Base-by-base conservation (phyloP, 208 protist species). In the Phytomonas francai region DNA sequence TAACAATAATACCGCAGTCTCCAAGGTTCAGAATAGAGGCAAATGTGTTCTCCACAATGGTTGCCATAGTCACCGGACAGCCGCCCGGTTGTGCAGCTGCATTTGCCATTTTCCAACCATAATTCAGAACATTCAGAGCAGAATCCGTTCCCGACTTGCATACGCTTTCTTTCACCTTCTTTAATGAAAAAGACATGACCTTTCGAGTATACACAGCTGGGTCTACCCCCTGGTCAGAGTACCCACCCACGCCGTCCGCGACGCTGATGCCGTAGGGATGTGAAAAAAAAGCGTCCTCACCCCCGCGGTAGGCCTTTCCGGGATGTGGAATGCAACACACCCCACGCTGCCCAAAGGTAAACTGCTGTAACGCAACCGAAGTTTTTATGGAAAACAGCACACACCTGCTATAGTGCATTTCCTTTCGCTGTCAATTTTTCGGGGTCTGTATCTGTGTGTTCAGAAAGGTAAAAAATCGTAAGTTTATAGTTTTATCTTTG, bases 21-120 rank as follows among this genome's bases (percentile, higher is more conserved):
- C 90, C 90, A 27, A 95, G 73, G 67, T 93, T 95, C 45, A 95
- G 74, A n/a, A 95, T 79, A 3, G 85, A 92, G 7, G 76, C 89
- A 27, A 76, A 73, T 12, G 64, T 76, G 25, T 77, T 79, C 8
- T 88, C 78, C 6, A 83, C 69, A 25, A 92, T 71, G 25, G 87
- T 91, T 27, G 86, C 82, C 29, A 95, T 63, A 5, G 79, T 73
- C 3, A 85, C 90, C 2, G 90, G 87, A 63, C 87, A 93, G 19
- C 81, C 86, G 6, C 90, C 90, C 12, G 79, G 83, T 42, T 88
- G 68, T 0, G 66, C 62, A 32, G 67, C 65, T 29, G 70, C 68
- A 29, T 84, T 81, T 19, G 87, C 85, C 64, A 70, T 73, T 19
- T 65, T 39, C 51, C 80, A 87, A 0, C 80, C 90, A 27, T 73